Base-by-base conservation (phyloP, 2,329 filamentous ascomycete species). In the Colletotrichum sp. region DNA sequence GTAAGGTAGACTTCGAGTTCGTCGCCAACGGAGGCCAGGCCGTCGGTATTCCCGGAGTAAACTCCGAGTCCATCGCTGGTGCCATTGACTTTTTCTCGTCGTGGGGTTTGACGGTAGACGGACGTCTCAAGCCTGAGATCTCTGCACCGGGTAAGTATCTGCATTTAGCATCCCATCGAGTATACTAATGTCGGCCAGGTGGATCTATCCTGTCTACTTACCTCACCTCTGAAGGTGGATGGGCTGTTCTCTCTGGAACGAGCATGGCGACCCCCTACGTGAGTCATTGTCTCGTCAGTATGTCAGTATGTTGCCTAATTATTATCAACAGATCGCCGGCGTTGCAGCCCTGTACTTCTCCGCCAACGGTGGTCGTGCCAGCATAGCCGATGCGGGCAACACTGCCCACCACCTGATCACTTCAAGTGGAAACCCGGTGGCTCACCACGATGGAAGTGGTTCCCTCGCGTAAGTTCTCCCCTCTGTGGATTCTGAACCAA, bases 91-190 rank as follows among this genome's bases (percentile, higher is more conserved):
- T 81, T 5, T 92, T 85, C 80, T 90, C 88, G 26, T 89, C 87
- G 9, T 93, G 91, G 91, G 91, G 91, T 5, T 90, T 91, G 4
- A 91, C 88, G 2, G 92, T 87, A 80, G 90, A 93, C 79, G 84
- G 91, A 77, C 87, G 89, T 62, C 82, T 90, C 57, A 91, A 91
- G 81, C 90, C 91, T 2, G 87, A 91, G 78, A 81, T 92, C 44
- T 88, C 87, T 12, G 85, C 89, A 1, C 89, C 90, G 3, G 90
- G 91, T 62, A 32, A 15, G 52, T 36, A 8, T 30, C 3, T 16
- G 0, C 49, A 5, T 9, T 26, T 1, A 66, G 6, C 0, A 5
- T 39, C 0, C 10, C 28, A n/a, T n/a, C 24, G 5, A 6, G 18
- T 0, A 9, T 30, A 16, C 26, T 26, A 4, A 30, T 52, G 8